These are phyloP conservation scores for Xylaria hypoxylon DNA, from an alignment of 2,329 filamentous ascomycete genomes.

Conservation along the genomic window DNA sequence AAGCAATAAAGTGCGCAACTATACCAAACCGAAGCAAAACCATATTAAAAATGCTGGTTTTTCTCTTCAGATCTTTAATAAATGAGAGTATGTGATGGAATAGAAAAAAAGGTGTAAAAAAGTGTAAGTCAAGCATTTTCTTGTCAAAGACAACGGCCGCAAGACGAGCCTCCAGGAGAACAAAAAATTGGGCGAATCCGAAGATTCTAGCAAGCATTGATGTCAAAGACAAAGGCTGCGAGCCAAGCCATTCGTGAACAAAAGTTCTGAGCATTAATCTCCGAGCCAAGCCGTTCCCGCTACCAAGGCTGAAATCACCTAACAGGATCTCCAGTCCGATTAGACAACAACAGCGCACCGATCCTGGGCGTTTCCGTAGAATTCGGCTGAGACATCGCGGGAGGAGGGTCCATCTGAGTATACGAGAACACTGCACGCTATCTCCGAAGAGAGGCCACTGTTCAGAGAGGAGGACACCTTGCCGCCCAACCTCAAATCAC, in stretches of 20 bases:
- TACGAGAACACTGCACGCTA: slow-evolving; percentile 28
- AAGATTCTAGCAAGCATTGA: slow-evolving; percentile 29
- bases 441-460: slow-evolving; percentile 32
- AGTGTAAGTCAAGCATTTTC: slow-evolving; percentile 17
- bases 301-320: slow-evolving; percentile 28
- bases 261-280: slow-evolving; percentile 1
- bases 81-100: slow-evolving; percentile 34
- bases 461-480: slow-evolving; percentile 26
- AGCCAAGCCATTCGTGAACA: slow-evolving; percentile 22
- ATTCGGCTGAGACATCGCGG: slow-evolving; percentile 22
- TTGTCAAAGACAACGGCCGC: slow-evolving; percentile 31
- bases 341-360: slow-evolving; percentile 31
- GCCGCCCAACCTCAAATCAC: slow-evolving; percentile 21
- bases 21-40: too few relatives aligned
- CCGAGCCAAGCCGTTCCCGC: slow-evolving; percentile 20
- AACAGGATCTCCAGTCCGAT: slow-evolving; percentile 18
- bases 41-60: neutral
- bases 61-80: slow-evolving; percentile 27
- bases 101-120: slow-evolving; percentile 11
- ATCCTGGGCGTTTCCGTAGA: slow-evolving; percentile 29
- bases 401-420: slow-evolving; percentile 28
- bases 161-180: slow-evolving; percentile 13
- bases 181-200: slow-evolving; percentile 28
- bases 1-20: neutral
- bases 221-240: slow-evolving; percentile 25